Base-by-base conservation (phyloP, 345 rosid species). In the Litchi chinensis region DNA sequence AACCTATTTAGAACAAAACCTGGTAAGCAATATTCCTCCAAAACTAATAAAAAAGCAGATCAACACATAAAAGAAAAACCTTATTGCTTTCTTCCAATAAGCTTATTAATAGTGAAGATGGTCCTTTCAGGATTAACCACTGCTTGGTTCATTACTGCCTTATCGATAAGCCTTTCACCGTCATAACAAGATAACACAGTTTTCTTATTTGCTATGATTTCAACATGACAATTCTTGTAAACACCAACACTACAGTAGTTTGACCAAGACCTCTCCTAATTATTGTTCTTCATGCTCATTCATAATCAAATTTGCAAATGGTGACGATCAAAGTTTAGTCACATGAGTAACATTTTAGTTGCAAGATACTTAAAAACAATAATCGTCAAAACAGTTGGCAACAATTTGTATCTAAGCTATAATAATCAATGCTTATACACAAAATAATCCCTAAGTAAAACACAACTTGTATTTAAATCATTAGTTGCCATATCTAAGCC, bases 221-320 rank as follows among this genome's bases (percentile, higher is more conserved):
- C 99, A 0, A 95, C 99, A 79, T 92, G 97, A 48, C 99, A 97
- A 41, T 92, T 92, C 86, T 91, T 93, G 88, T 95, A 95, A 56
- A 95, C 99, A 83, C 98, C 99, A 65, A 95, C 98, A 83, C 99
- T 93, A 0, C 98, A 95, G 71, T 95, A 95, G 0, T 98, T 95
- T 8, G 99, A 0, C 99, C 99, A 44, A 95, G 97, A 76, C 93
- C 99, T 39, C 93, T 95, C 68, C 99, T 98, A 16, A 95, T 95
- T 0, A 93, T 97, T 6, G 99, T 90, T 72, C 98, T 1, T 32
- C 37, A 32, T 32, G 37, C 37, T 32, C 37, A 32, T 32, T 32
- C 37, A 32, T 2, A 32, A 3, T 32, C 37, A 32, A 32, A 32
- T 32, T 32, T 3, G 37, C 4, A 32, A 32, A 32, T 32, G 4